Percentiles rank a stretch among this genome's conserved stretches.
phyloP scores from a whole-genome alignment of 495 filamentous ascomycete genomes.

The Neurospora intermedia region DNA sequence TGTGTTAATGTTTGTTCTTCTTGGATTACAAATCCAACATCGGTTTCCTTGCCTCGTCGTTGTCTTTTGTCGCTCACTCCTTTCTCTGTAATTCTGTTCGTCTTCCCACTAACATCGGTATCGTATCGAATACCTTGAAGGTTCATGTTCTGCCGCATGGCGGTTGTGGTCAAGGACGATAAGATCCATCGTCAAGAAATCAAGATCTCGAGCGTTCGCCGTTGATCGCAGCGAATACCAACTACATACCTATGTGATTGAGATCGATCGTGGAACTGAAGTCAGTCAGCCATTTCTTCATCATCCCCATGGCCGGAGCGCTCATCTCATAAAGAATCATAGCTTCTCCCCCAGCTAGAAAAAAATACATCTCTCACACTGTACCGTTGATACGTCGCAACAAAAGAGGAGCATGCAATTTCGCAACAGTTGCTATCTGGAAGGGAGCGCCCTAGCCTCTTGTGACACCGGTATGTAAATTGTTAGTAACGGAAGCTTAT shows the following conservation, averaged over 20 bases:
- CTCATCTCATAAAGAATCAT: neutral
- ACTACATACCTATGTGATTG: too few species aligned
- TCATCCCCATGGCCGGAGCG: neutral
- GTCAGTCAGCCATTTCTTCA: neutral
- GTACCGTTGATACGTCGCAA: neutral
- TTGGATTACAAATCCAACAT: neutral
- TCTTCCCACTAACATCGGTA: neutral
- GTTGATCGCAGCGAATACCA: neutral
- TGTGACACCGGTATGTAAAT: neutral
- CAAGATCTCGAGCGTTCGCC: neutral
- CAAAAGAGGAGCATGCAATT: neutral
- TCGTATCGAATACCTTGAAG: neutral
- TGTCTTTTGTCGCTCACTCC: neutral
- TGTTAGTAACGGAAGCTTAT: neutral
- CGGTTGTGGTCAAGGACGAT: neutral
- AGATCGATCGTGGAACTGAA: neutral
- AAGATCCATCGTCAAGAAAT: neutral
- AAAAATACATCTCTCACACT: neutral
- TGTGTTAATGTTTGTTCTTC: neutral
- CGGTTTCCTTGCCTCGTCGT: neutral
- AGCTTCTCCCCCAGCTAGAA: neutral
- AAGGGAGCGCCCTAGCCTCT: neutral
- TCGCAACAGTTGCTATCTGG: neutral
- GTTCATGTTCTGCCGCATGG: neutral
- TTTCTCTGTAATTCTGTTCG: neutral